Evolutionary conservation across 805 yeast genomes (phyloP).

Genomic region (Wickerhamiella australiensis): DNA sequence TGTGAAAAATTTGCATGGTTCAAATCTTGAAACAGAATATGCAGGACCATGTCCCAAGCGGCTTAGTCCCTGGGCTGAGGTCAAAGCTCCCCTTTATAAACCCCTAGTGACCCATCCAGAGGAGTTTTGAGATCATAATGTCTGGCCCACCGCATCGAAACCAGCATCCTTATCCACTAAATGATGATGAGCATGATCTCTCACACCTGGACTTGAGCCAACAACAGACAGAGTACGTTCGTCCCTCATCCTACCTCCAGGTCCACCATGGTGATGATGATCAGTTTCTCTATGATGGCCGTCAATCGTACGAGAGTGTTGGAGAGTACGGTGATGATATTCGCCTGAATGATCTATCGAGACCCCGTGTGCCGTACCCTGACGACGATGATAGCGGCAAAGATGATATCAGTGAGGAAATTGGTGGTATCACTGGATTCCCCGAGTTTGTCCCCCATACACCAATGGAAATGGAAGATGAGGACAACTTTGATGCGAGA

Average conservation of each 20-base stretch:
- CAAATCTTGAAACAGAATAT: neutral
- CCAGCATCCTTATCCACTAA: neutral
- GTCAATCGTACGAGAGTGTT: neutral
- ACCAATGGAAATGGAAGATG: slow-evolving; percentile 2
- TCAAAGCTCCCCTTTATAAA: neutral
- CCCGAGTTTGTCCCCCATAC: slow-evolving; percentile 11
- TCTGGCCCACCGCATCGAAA: neutral
- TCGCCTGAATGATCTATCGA: slow-evolving; percentile 1
- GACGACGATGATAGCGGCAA: slow-evolving; percentile 13
- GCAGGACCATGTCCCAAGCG: neutral
- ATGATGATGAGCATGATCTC: neutral
- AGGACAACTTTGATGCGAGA: slow-evolving; percentile 10
- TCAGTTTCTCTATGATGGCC: slow-evolving; percentile 8
- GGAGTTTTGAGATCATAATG: neutral
- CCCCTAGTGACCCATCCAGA: neutral
- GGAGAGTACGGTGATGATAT: slow-evolving; percentile 8
- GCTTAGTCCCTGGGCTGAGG: slow-evolving; percentile 1
- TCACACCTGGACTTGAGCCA: slow-evolving; percentile 1
- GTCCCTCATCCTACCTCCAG: slow-evolving; percentile 4
- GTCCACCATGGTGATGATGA: slow-evolving; percentile 10
- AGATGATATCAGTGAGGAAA: slow-evolving; percentile 17
- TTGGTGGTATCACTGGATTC: slow-evolving; percentile 23
- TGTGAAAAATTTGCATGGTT: no score
- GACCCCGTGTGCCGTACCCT: neutral
- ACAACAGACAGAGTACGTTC: slow-evolving; percentile 8